Evolutionary conservation across 306 rosid species (phyloP).

Genomic region (Fragaria ananassa): DNA sequence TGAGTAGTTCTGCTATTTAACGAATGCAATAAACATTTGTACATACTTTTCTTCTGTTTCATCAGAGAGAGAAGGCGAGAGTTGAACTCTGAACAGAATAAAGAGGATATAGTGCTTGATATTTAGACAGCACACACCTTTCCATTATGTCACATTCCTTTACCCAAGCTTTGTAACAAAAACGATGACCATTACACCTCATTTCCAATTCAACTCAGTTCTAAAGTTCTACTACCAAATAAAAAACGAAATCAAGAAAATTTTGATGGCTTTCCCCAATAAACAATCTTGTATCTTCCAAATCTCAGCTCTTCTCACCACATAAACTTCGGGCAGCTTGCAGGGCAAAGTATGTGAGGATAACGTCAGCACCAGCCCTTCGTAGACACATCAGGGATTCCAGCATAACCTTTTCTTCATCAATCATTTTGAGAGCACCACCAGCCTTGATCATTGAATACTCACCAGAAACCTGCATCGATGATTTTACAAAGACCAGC

Average conservation of each 20-base stretch:
- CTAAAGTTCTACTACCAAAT: neutral
- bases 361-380: constrained; percentile 89
- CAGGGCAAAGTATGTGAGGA: constrained; percentile 85
- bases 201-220: neutral
- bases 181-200: neutral
- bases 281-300: constrained; percentile 5
- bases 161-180: neutral
- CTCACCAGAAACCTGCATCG: constrained; percentile 86
- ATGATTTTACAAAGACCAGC: neutral
- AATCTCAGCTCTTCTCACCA: constrained; percentile 67
- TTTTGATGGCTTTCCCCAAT: neutral
- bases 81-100: neutral
- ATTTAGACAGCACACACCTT: neutral
- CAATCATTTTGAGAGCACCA: constrained; percentile 81
- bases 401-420: constrained; percentile 90
- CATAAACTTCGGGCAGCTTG: constrained; percentile 84
- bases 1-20: neutral
- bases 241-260: constrained; percentile 10
- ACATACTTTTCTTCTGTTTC: neutral
- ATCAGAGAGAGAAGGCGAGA: neutral
- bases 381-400: constrained; percentile 89
- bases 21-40: neutral
- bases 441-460: constrained; percentile 95
- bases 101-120: neutral
- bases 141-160: neutral